A percentile compares a stretch with the other conserved stretches of the same genome.
Evolutionary conservation across 2,329 filamentous ascomycete genomes (phyloP).

Genomic region (Colletotrichum sp.): DNA sequence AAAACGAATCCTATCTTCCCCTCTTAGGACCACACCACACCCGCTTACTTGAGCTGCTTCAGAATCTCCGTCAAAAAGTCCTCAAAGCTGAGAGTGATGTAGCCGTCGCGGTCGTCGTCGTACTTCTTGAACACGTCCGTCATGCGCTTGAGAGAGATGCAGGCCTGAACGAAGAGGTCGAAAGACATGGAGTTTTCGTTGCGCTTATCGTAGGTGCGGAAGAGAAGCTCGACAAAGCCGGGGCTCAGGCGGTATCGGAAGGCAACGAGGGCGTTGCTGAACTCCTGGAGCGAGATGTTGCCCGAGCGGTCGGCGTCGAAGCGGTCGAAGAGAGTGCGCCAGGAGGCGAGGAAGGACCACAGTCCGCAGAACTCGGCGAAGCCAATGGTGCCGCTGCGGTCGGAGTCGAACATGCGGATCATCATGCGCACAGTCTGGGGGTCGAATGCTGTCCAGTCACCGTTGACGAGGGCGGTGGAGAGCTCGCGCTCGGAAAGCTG

Average conservation of each 20-base stretch:
- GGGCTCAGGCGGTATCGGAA: constrained; percentile 92
- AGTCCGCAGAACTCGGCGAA: constrained; percentile 97
- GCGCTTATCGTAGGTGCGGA: constrained; percentile 86
- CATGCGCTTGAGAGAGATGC: constrained; percentile 97
- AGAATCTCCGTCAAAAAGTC: constrained; percentile 77
- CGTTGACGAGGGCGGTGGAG: constrained; percentile 90
- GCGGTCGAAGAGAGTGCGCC: constrained; percentile 92
- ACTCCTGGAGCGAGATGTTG: constrained; percentile 86
- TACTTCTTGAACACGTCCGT: constrained; percentile 99
- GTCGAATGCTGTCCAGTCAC: constrained; percentile 95
- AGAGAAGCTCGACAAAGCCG: constrained; percentile 83
- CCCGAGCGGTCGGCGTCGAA: constrained; percentile 90
- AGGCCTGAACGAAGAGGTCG: constrained; percentile 96
- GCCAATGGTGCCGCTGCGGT: constrained; percentile 86
- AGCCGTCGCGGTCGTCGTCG: constrained; percentile 95
- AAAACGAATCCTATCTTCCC: neutral
- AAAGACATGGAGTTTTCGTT: constrained; percentile 80
- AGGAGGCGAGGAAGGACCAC: constrained; percentile 94
- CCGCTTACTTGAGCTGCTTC: constrained; percentile 59
- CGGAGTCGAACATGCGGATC: constrained; percentile 99
- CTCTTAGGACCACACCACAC: neutral
- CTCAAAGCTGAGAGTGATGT: constrained; percentile 83
- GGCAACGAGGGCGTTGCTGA: constrained; percentile 85
- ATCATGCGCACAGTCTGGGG: constrained; percentile 96
- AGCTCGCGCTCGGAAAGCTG: constrained; percentile 87